Evolutionary conservation across 2,329 filamentous ascomycete genomes (phyloP), one percentile per base, ranked within the genome.

Genomic region (Endoconidiophora laricicola): DNA sequence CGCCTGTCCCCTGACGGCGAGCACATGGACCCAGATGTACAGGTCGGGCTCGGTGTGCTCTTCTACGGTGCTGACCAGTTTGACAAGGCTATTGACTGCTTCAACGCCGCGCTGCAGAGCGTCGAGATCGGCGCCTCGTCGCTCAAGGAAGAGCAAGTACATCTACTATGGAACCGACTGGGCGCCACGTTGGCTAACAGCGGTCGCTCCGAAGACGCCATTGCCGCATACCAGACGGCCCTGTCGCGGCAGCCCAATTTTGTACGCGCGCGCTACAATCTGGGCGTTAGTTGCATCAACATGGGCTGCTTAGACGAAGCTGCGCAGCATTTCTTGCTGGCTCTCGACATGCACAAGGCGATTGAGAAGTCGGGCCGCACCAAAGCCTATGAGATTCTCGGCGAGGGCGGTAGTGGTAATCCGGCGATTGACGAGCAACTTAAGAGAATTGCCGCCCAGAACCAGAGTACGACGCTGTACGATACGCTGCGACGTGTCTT

Each of bases 41-140:
- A 98, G 66, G 91, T 98, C 52, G 91, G 91, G 1, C 74, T 98
- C 1, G 93, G 93, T 36, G 91, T 98, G 3, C 76, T 98, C 14
- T 96, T 98, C 69, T 98, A 98, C 66, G 91, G 90, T 47, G 87
- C 86, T 26, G 91, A 98, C 66, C 90, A 96, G 62, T 96, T 95
- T 69, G 86, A 91, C 62, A 98, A 98, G 69, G 91, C 91, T 0
- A 90, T 98, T 37, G 91, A 98, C 69, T 98, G 93, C 71, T 98
- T 98, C 75, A 84, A 83, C 50, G 81, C 90, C 1, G 90, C 93
- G 0, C 77, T 98, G 22, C 84, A 86, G 53, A 86, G 79, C 22
- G 86, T 85, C 1, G 87, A 94, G 65, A 75, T 80, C 36, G 91
- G 91, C 52, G 78, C 78, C 6, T 53, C 51, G 26, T 83, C 80